Evolutionary conservation across 2,329 filamentous ascomycete genomes (phyloP), one percentile per base, ranked within the genome.

Genomic region (Lojkania enalia): DNA sequence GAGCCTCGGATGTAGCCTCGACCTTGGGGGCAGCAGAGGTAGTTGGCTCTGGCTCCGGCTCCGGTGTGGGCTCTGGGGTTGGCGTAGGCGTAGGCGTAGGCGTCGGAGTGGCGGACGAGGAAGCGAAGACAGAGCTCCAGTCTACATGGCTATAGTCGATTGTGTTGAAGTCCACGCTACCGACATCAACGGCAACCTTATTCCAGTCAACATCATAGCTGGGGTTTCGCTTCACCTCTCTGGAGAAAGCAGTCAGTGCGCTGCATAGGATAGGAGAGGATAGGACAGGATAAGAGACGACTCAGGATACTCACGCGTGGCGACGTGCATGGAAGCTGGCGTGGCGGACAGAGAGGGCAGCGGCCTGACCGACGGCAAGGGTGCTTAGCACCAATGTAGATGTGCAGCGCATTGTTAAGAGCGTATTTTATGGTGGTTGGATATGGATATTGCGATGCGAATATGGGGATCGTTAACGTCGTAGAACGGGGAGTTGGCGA

Each of bases 351-450:
- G 60, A 55, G 47, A 47, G 53, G 42, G 66, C 66, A 31, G 64
- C 61, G 44, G 63, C 64, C 55, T 64, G 60, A 48, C 66, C 64
- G 51, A 59, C 57, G 43, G 60, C 66, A 48, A 69, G 53, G 56
- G 66, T 64, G 66, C 62, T 58, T 53, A 70, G 56, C 63, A 68
- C 64, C 53, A 66, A 38, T 46, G 64, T 63, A 52, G 66, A 60
- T 25, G 62, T 58, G 57, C 63, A 70, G 50, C 58, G 66, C 66
- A 70, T 70, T 20, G 33, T 52, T 51, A 59, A 39, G 23, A 25
- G 39, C 29, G 14, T 35, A 46, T 5, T 23, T 18, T 33, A 20
- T 21, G 20, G 38, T 11, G 5, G 5, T 42, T 42, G 30, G 20
- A n/a, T 35, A 12, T 47, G 23, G 39, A 23, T 25, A 14, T 19